A percentile compares a stretch with the other conserved stretches of the same genome.
phyloP scores from a whole-genome alignment of 2,329 filamentous ascomycete genomes.

The Phoma sp. region DNA sequence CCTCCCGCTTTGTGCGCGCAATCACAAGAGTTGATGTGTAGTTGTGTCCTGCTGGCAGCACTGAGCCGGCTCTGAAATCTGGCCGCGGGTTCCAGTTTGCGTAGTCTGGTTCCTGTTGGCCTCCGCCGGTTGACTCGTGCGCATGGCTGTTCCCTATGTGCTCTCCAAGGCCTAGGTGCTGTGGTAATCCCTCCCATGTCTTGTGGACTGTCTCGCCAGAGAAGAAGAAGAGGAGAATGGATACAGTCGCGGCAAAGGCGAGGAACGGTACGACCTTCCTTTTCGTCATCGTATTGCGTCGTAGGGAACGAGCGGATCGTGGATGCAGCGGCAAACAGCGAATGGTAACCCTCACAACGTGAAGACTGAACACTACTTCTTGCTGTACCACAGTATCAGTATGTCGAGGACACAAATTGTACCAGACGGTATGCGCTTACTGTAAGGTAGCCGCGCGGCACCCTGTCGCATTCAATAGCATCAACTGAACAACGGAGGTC shows the following conservation, averaged over 20 bases:
- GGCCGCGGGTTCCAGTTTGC: conserved; percentile 49
- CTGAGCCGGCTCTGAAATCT: conserved; percentile 41
- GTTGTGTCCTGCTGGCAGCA: conserved; percentile 53
- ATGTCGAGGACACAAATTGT: neutral
- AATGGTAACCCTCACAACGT: neutral
- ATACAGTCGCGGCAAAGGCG: conserved; percentile 34
- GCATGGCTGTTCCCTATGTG: conserved; percentile 30
- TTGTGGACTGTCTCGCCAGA: conserved; percentile 41
- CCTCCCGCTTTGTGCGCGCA: conserved; percentile 60
- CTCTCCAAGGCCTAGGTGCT: conserved; percentile 52
- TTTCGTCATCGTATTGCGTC: conserved; percentile 32
- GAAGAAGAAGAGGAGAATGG: conserved; percentile 52
- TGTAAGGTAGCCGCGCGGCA: conserved; percentile 10
- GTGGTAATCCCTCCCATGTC: conserved; percentile 50
- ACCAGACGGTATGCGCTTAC: conserved; percentile 8
- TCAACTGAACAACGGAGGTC: conserved; percentile 1
- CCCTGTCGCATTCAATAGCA: conserved; percentile 4
- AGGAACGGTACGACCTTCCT: conserved; percentile 42
- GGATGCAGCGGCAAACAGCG: neutral
- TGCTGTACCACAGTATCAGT: conserved; percentile 2
- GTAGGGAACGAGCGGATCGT: neutral
- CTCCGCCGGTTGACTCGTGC: conserved; percentile 14
- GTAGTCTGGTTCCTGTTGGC: conserved; percentile 38
- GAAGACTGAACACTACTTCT: neutral
- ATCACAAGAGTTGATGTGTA: conserved; percentile 65